Conservation (phyloP, 1,284 basidiomycete species). For the Mycena citricolor region DNA sequence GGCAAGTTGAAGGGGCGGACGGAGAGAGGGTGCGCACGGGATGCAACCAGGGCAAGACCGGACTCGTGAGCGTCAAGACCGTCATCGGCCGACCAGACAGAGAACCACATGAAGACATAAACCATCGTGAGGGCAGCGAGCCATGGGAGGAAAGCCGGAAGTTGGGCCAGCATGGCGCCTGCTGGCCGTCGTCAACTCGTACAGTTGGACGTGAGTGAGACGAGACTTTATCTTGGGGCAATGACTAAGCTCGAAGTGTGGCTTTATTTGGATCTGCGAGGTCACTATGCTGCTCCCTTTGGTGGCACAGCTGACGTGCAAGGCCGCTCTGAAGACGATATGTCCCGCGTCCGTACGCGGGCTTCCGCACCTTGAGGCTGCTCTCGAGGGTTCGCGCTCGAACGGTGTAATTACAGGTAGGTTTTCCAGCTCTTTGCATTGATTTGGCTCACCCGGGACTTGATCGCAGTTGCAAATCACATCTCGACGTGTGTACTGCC, state of each 20-base stretch:
- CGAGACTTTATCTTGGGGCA: slow-evolving; percentile 9
- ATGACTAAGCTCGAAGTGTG: too few relatives aligned
- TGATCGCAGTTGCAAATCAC: slow-evolving; percentile 78
- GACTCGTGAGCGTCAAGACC: slow-evolving; percentile 62
- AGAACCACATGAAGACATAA: slow-evolving; percentile 67
- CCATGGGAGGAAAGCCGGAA: slow-evolving; percentile 51
- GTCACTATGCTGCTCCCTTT: slow-evolving; percentile 8
- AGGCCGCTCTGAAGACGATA: slow-evolving; percentile 69
- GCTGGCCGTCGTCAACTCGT: slow-evolving; percentile 16
- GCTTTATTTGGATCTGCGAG: too few relatives aligned
- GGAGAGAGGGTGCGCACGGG: slow-evolving; percentile 47
- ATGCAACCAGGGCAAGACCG: slow-evolving; percentile 62
- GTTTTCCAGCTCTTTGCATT: slow-evolving; percentile 26
- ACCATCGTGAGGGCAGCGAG: slow-evolving; percentile 61
- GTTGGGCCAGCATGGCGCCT: slow-evolving; percentile 49
- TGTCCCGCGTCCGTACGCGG: slow-evolving; percentile 71
- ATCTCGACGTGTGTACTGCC: slow-evolving; percentile 77
- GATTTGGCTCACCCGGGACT: slow-evolving; percentile 15
- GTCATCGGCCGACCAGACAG: slow-evolving; percentile 65
- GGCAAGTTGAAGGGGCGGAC: slow-evolving; percentile 9
- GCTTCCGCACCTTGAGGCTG: slow-evolving; percentile 60
- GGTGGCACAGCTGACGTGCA: slow-evolving; percentile 69
- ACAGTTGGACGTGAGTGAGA: too few relatives aligned
- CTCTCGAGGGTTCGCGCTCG: slow-evolving; percentile 53
- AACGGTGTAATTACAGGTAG: slow-evolving; percentile 74